These are phyloP conservation scores for Oryza nivara DNA, from an alignment of 176 grass and related monocot species.

Conservation along the genomic window DNA sequence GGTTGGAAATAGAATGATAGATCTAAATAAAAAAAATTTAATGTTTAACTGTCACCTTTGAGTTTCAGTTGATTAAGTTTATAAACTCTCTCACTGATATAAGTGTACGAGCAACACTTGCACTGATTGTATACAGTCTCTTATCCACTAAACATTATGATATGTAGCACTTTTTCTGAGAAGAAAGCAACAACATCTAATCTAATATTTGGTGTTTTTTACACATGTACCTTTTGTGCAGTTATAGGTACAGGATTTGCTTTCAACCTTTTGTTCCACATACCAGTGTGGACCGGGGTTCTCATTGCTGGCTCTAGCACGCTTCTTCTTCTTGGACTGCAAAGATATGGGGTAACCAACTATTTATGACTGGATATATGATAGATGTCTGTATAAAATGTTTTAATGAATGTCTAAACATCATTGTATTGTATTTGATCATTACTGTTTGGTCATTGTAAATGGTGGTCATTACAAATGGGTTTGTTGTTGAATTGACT, in stretches of 20 bases:
- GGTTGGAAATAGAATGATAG: constrained; percentile 41
- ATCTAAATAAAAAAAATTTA: background rate
- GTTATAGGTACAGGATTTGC: constrained; percentile 86
- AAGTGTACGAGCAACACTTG: background rate
- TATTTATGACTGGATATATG: background rate
- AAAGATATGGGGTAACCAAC: constrained; percentile 73
- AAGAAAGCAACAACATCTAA: background rate
- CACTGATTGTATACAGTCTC: background rate
- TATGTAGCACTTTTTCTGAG: background rate
- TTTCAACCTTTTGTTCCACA: constrained; percentile 83
- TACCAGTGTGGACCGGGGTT: constrained; percentile 84
- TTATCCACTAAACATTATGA: background rate
- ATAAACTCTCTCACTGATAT: background rate
- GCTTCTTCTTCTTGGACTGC: constrained; percentile 74
- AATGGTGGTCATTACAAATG: background rate
- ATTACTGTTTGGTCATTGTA: background rate
- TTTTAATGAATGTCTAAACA: background rate
- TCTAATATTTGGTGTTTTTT: background rate
- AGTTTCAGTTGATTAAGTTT: background rate
- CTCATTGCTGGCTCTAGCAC: constrained; percentile 92
- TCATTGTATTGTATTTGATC: background rate
- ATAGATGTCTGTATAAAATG: background rate
- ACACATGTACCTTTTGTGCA: constrained; percentile 10
- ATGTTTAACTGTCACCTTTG: background rate
- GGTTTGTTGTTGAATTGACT: background rate